A percentile compares a stretch with the other conserved stretches of the same genome.
Evolutionary conservation across 257 asterid genomes (phyloP).

Genomic region (Penstemon davidsonii): DNA sequence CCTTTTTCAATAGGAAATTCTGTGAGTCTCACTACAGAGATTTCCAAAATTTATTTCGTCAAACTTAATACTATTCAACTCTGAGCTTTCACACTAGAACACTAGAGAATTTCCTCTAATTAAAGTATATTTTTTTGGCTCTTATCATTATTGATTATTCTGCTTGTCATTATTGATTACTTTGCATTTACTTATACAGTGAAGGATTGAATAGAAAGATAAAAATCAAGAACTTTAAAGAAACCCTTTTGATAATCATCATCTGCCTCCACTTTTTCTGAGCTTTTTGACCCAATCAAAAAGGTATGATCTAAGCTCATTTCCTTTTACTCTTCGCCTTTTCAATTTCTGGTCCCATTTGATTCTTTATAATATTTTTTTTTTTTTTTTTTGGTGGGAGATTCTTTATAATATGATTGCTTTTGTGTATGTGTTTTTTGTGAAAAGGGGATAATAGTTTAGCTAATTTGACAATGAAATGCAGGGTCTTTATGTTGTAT

Average conservation of each 20-base stretch:
- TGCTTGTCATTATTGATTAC: too few species aligned
- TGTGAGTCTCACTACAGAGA: constrained; percentile 17
- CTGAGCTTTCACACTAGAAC: constrained; percentile 31
- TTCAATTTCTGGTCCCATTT: constrained; percentile 39
- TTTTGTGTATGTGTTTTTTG: constrained; percentile 11
- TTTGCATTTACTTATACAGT: too few species aligned
- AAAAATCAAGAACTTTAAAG: constrained; percentile 19
- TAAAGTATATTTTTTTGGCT: constrained; percentile 24
- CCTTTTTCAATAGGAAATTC: constrained; percentile 1
- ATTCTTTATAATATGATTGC: constrained; percentile 1
- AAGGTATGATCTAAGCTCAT: constrained; percentile 32
- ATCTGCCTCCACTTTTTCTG: constrained; percentile 12
- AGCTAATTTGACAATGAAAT: constrained; percentile 28
- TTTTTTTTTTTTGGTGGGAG: too few species aligned
- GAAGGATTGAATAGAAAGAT: constrained; percentile 5
- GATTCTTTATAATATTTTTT: constrained; percentile 11
- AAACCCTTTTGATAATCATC: background rate
- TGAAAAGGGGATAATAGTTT: constrained; percentile 21
- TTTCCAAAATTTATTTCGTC: background rate
- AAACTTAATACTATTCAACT: background rate
- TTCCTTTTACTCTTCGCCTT: constrained; percentile 12
- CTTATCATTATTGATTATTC: constrained; percentile 21
- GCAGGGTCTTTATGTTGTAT: constrained; percentile 26
- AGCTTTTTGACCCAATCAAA: constrained; percentile 31
- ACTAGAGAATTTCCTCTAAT: background rate